These are phyloP conservation scores for Penicillium brasilianum DNA, from an alignment of 2,329 filamentous ascomycete species.

Conservation along the genomic window DNA sequence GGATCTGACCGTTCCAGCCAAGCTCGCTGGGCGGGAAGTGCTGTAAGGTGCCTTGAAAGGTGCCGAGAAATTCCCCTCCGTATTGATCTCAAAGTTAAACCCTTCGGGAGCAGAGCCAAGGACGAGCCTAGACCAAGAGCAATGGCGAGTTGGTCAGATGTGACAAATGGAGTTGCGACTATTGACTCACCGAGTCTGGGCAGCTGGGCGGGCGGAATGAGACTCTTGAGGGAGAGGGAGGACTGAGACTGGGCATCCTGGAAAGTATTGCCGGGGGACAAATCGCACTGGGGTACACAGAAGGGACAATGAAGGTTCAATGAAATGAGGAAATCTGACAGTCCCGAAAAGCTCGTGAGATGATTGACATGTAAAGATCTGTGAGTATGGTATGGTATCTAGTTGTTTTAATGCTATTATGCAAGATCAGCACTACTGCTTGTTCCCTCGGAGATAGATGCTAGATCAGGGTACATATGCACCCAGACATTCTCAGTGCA, in stretches of 20 bases:
- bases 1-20: slow-evolving; percentile 24
- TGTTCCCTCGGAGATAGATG: neutral
- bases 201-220: slow-evolving; percentile 17
- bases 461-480: slow-evolving; percentile 6
- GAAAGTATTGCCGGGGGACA: neutral
- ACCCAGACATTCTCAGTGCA: neutral
- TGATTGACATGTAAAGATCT: neutral
- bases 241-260: slow-evolving; percentile 7
- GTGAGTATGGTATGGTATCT: neutral
- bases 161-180: neutral
- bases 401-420: neutral
- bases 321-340: neutral
- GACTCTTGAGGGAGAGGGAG: neutral
- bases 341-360: neutral
- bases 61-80: slow-evolving; percentile 16
- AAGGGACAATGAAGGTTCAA: neutral
- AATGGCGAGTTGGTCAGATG: neutral
- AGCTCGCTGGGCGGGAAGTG: slow-evolving; percentile 11
- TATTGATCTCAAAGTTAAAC: slow-evolving; percentile 9
- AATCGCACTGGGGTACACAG: neutral
- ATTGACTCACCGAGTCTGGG: slow-evolving; percentile 11
- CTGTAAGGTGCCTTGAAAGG: slow-evolving; percentile 7
- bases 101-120: neutral
- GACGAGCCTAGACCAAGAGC: slow-evolving; percentile 2
- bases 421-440: neutral